A percentile compares a stretch with the other conserved stretches of the same genome.
Evolutionary conservation across 441 rosid genomes (phyloP).

Genomic region (Theobroma grandiflorum): DNA sequence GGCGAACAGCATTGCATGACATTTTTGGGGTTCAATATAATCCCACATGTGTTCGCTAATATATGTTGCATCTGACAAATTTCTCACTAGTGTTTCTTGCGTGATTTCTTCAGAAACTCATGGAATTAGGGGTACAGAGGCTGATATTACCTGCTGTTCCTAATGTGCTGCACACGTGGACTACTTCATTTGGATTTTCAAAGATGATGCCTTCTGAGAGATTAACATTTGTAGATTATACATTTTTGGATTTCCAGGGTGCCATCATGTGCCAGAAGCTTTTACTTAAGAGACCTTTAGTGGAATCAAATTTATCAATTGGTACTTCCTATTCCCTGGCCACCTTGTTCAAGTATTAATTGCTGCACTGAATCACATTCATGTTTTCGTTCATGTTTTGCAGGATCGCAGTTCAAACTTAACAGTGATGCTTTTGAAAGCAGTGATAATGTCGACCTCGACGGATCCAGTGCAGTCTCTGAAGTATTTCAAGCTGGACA

Average conservation of each 20-base stretch:
- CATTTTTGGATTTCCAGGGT: slow-evolving; percentile 76
- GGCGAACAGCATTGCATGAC: not conserved
- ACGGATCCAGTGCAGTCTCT: slow-evolving; percentile 44
- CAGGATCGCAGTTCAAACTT: slow-evolving; percentile 46
- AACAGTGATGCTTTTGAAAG: slow-evolving; percentile 33
- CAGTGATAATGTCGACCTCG: slow-evolving; percentile 37
- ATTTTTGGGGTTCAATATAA: slow-evolving; percentile 8
- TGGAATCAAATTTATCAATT: slow-evolving; percentile 37
- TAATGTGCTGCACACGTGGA: slow-evolving; percentile 71
- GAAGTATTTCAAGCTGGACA: slow-evolving; percentile 46
- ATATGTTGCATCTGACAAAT: not conserved
- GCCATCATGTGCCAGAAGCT: slow-evolving; percentile 77
- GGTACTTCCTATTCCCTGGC: slow-evolving; percentile 37
- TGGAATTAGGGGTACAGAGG: slow-evolving; percentile 73
- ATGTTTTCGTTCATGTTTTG: slow-evolving; percentile 3
- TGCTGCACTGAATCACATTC: not conserved
- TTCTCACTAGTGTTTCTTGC: slow-evolving; percentile 20
- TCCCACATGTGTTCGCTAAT: not conserved
- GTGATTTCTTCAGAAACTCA: slow-evolving; percentile 62
- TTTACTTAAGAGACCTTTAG: slow-evolving; percentile 38
- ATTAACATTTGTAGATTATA: slow-evolving; percentile 51
- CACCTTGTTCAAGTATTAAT: slow-evolving; percentile 15
- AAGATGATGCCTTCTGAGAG: slow-evolving; percentile 59
- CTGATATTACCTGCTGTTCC: slow-evolving; percentile 86
- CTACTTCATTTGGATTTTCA: slow-evolving; percentile 77